phyloP scores from a whole-genome alignment of 2,329 filamentous ascomycete genomes.

The Claviceps sp. region DNA sequence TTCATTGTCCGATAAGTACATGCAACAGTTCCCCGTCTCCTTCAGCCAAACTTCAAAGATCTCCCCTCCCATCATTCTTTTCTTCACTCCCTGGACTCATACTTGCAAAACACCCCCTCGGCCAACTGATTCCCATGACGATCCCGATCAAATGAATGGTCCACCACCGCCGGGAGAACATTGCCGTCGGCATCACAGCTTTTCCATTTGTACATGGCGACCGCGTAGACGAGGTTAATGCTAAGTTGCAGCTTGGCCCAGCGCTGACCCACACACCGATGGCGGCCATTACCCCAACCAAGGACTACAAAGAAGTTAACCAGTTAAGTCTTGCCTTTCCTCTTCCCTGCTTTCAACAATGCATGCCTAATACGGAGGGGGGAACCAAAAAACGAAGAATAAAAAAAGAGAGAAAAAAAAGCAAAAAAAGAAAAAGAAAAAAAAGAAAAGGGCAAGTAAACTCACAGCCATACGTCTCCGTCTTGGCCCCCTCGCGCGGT shows the following conservation, averaged over 20 bases:
- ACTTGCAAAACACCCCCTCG: background rate
- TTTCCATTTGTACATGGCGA: constrained; percentile 6
- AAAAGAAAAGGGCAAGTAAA: background rate
- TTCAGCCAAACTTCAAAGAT: no score
- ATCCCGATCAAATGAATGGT: background rate
- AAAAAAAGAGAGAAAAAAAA: no score
- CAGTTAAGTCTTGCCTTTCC: background rate
- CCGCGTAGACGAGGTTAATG: constrained; percentile 6
- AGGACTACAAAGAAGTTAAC: background rate
- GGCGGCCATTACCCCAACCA: constrained; percentile 8
- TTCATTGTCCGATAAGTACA: no score
- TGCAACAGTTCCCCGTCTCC: no score
- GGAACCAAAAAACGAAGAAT: no score
- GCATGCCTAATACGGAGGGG: no score
- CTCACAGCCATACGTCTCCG: constrained; percentile 4
- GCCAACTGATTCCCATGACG: background rate
- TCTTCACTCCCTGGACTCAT: background rate
- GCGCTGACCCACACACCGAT: constrained; percentile 8
- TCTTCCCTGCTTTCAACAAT: background rate
- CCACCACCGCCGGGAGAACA: background rate
- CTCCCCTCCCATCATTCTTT: no score
- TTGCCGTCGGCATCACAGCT: constrained; percentile 2
- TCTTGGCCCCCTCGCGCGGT: constrained; percentile 1
- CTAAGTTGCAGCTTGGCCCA: constrained; percentile 10
- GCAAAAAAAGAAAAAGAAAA: no score